Conservation (phyloP, 768 basidiomycete genomes). For the Boletus rufocinnamomeus region DNA sequence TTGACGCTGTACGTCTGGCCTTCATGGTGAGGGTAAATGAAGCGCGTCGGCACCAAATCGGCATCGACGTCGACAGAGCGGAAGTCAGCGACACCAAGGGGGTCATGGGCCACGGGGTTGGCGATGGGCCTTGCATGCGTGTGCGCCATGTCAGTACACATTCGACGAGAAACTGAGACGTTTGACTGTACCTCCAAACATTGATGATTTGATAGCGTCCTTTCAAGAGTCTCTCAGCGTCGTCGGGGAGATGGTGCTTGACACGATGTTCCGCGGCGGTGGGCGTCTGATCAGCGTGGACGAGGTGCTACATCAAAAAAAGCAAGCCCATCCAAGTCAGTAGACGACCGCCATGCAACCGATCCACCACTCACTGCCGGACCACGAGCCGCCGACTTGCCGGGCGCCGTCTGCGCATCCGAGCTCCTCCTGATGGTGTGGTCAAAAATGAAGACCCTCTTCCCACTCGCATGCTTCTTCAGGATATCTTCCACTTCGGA, state of each 20-base stretch:
- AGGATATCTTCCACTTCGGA: conserved; percentile 41
- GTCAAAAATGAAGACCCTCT: conserved; percentile 35
- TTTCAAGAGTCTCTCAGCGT: conserved; percentile 42
- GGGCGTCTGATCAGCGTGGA: conserved; percentile 46
- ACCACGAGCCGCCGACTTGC: conserved; percentile 14
- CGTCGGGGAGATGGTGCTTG: conserved; percentile 37
- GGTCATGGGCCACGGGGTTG: conserved; percentile 38
- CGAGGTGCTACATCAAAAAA: conserved; percentile 28
- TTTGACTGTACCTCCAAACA: conserved; percentile 37
- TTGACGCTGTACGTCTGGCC: conserved; percentile 27
- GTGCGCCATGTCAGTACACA: background rate
- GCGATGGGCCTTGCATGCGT: conserved; percentile 29
- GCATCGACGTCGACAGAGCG: conserved; percentile 34
- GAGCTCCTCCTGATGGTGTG: conserved; percentile 38
- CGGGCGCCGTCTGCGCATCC: background rate
- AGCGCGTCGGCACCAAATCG: conserved; percentile 38
- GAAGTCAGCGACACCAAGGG: conserved; percentile 42
- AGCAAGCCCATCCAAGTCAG: background rate
- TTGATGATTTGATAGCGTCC: conserved; percentile 45
- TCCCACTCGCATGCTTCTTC: conserved; percentile 35
- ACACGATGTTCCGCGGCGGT: conserved; percentile 38
- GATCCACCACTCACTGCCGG: conserved; percentile 29
- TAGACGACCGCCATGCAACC: background rate
- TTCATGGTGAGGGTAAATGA: conserved; percentile 35
- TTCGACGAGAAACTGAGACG: background rate